phyloP scores from a whole-genome alignment of 1,284 basidiomycete species.

The Pholiota adiposa region DNA sequence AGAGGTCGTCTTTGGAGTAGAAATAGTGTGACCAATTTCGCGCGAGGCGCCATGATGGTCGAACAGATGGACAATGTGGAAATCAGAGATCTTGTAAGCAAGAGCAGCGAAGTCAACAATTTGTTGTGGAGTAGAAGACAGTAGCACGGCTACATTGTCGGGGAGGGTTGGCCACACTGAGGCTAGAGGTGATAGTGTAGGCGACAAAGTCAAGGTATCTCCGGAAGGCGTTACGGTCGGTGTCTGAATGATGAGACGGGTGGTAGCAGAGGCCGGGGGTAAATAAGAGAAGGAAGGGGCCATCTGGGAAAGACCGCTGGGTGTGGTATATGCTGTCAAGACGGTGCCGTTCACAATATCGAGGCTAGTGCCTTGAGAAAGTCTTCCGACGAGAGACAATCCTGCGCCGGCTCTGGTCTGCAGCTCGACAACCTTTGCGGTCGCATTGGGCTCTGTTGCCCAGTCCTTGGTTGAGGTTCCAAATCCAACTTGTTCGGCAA shows the following conservation, averaged over 20 bases:
- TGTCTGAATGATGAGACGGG: conserved; percentile 79
- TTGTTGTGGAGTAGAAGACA: conserved; percentile 84
- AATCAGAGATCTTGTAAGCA: conserved; percentile 62
- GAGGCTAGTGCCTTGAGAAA: conserved; percentile 78
- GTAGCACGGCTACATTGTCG: conserved; percentile 72
- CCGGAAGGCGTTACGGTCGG: conserved; percentile 70
- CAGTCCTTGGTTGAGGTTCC: conserved; percentile 71
- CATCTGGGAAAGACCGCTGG: conserved; percentile 79
- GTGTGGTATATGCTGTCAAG: conserved; percentile 79
- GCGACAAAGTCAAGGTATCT: conserved; percentile 70
- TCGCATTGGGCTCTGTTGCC: conserved; percentile 43
- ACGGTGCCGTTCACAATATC: conserved; percentile 60
- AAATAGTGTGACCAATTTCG: conserved; percentile 64
- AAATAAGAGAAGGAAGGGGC: conserved; percentile 70
- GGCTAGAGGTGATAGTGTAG: conserved; percentile 72
- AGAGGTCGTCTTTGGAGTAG: conserved; percentile 33
- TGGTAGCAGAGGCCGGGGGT: conserved; percentile 59
- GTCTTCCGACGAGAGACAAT: conserved; percentile 78
- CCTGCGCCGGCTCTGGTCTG: conserved; percentile 92
- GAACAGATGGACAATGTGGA: conserved; percentile 80
- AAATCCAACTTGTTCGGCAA: conserved; percentile 80
- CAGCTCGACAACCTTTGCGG: conserved; percentile 66
- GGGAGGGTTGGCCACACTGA: conserved; percentile 65
- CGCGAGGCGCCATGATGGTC: conserved; percentile 75
- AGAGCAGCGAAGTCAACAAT: conserved; percentile 73